Evolutionary conservation across 1,284 basidiomycete species (phyloP), one percentile per base, ranked within the genome.

Genomic region (Pulveroboletus sp.): DNA sequence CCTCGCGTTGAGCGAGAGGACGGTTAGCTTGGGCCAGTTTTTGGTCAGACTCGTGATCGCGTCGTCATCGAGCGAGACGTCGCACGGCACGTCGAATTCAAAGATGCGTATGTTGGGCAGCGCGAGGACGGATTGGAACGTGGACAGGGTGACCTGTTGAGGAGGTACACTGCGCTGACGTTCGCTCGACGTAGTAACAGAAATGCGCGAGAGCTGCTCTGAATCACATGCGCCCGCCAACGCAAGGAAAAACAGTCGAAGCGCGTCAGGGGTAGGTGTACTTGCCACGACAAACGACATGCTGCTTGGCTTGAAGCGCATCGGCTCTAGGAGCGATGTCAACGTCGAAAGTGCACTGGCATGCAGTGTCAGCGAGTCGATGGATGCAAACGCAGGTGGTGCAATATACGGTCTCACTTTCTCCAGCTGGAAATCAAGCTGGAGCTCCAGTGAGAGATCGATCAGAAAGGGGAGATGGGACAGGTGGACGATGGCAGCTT

Each of bases 401-500:
- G 24, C 51, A 25, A 71, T 7, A 39, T 8, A 48, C 6, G 57
- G 54, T 14, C 31, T 50, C 18, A 68, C 38, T 39, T 54, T 64
- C 24, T 65, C 58, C 15, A 60, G 20, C 18, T 58, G 51, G 15
- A 65, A 50, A 50, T 58, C 57, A 22, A 40, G 10, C 25, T 46
- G 58, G n/a, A 70, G 58, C 36, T 53, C 50, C 18, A 67, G 24
- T 3, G 62, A 57, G 43, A 72, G 64, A 5, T 57, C 24, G 33
- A 3, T 5, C 43, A 69, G 57, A 25, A 17, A 26, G 8, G 64
- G 64, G 15, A 72, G 64, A 17, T 9, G 58, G 9, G 64, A 58
- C 29, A 69, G 61, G 54, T 69, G 70, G 38, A 54, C 15, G 38
- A 72, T 56, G 20, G 68, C 64, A 4, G 42, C 35, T 46, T 70